These are phyloP conservation scores for Selenicereus undatus DNA, from an alignment of 148 eudicot genomes.

Conservation along the genomic window DNA sequence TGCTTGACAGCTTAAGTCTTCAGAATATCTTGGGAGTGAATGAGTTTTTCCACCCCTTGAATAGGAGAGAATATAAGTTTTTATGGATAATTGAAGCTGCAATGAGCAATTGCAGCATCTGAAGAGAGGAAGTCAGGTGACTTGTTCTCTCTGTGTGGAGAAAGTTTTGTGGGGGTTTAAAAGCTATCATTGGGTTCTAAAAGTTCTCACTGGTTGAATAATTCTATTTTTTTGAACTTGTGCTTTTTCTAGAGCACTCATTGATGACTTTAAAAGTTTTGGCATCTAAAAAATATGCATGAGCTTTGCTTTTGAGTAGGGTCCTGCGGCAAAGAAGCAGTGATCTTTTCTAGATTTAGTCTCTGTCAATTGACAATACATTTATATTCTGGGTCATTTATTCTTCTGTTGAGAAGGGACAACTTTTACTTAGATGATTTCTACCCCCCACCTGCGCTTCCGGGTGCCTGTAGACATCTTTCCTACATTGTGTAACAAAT, in stretches of 20 bases:
- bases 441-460: not conserved
- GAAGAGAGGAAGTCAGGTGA: slow-evolving; percentile 11
- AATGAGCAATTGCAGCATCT: slow-evolving; percentile 4
- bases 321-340: not conserved
- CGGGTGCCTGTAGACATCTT: not conserved
- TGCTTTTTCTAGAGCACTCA: no score
- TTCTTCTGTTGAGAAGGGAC: slow-evolving; percentile 5
- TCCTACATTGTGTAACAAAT: slow-evolving; percentile 16
- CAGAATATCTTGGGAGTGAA: no score
- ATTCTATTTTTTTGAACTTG: not conserved
- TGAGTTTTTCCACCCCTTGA: no score
- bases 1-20: no score
- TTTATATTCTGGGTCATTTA: not conserved
- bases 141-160: slow-evolving; percentile 8
- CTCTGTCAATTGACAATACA: not conserved
- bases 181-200: slow-evolving; percentile 2
- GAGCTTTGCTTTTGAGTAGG: not conserved
- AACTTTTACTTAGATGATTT: not conserved
- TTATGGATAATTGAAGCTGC: slow-evolving; percentile 12
- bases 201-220: not conserved
- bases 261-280: not conserved
- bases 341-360: not conserved
- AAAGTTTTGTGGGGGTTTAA: not conserved
- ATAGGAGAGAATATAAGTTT: not conserved
- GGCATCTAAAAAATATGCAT: not conserved